Evolutionary conservation across 345 rosid species (phyloP), one percentile per base, ranked within the genome.

Genomic region (Ceriops tagal): DNA sequence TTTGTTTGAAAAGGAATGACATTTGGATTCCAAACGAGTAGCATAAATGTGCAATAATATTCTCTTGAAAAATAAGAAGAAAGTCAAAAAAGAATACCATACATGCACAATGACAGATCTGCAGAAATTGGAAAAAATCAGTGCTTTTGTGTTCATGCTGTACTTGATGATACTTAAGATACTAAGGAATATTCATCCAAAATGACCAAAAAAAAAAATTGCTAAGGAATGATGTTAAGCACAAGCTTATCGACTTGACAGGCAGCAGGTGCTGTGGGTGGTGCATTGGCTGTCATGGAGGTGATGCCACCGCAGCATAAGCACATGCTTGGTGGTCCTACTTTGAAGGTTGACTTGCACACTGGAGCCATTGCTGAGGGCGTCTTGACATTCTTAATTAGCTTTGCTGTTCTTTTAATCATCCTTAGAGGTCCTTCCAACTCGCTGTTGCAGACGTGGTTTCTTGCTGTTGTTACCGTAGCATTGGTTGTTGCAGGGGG

Each of bases 231-330:
- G 58, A 9, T 55, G 26, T 21, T 21, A 58, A 68, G 57, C 34
- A 65, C 61, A 43, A 24, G 34, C 47, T 9, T 70, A 7, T 62
- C 57, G 59, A 32, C 58, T 57, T 80, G 67, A 24, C 87, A 92
- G 99, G 97, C 98, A 11, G 84, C 80, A 5, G 99, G 99, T 62
- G 98, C 99, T n/a, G 92, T 80, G 60, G 99, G 87, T 30, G 98
- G 99, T 62, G 98, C 89, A 13, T 31, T 85, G 83, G 89, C 96
- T 8, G 79, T 92, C 56, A 70, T 81, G 88, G 89, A 89, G 86
- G 82, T 85, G 72, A 85, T 92, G 74, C 98, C 99, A 16, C 69
- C 51, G 10, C 81, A 88, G 46, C 89, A 85, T 71, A 90, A 84
- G 76, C 77, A 89, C 69, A 84, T 83, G 97, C 73, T 96, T 46